These are phyloP conservation scores for Cenococcum geophilum DNA, from an alignment of 495 filamentous ascomycete genomes.

Conservation along the genomic window DNA sequence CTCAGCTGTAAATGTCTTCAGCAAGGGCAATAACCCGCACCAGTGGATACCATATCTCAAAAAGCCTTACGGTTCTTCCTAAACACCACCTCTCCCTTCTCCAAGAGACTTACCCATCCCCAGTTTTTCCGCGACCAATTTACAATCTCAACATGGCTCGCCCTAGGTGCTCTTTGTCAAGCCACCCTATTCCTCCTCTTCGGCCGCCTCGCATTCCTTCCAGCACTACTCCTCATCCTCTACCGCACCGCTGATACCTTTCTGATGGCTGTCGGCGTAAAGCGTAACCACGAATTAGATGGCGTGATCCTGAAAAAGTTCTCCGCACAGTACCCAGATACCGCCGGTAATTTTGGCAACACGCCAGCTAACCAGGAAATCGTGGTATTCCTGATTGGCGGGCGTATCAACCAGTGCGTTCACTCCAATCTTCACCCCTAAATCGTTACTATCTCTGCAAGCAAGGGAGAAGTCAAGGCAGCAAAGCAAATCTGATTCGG, in stretches of 20 bases:
- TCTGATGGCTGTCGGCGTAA: no score
- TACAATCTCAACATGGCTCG: no score
- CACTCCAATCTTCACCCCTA: not conserved
- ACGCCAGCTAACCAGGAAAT: constrained; percentile 36
- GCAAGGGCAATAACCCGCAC: no score
- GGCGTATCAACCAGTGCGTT: constrained; percentile 40
- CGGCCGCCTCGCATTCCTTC: constrained; percentile 36
- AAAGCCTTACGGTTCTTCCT: no score
- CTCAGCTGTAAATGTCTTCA: no score
- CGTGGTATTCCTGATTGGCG: constrained; percentile 42
- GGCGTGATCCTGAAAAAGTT: constrained; percentile 31
- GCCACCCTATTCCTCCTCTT: constrained; percentile 39
- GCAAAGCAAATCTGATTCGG: not conserved
- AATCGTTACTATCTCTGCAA: no score
- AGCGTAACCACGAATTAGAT: no score
- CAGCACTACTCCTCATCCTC: constrained; percentile 34
- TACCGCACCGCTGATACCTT: constrained; percentile 6
- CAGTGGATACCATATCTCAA: no score
- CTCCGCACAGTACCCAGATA: constrained; percentile 38
- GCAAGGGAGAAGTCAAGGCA: no score
- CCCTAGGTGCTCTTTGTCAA: constrained; percentile 42
- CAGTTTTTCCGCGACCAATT: no score
- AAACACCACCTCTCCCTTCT: no score
- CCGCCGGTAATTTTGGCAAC: constrained; percentile 34
- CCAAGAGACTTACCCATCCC: no score